Percentiles rank a stretch among this genome's conserved stretches.
These are phyloP conservation scores for Amanita exitialis DNA, from an alignment of 768 basidiomycete genomes.

Conservation along the genomic window DNA sequence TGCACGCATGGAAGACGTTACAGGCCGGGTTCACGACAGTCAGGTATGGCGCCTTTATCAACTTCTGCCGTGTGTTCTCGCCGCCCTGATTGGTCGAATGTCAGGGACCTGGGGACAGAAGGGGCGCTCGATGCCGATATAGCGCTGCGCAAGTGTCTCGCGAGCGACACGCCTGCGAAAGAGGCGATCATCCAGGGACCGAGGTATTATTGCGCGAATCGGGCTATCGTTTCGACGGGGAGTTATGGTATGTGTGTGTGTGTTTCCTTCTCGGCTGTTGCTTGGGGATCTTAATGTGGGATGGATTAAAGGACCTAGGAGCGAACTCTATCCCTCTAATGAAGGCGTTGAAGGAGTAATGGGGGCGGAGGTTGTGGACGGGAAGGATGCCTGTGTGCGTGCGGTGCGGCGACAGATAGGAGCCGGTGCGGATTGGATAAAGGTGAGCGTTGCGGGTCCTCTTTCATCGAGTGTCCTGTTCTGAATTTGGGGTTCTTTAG, in stretches of 20 bases:
- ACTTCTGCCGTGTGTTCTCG: not conserved
- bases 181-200: too few species aligned
- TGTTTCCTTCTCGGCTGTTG: too few species aligned
- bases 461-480: too few species aligned
- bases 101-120: conserved; percentile 28
- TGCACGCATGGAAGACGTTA: conserved; percentile 46
- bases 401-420: conserved; percentile 15
- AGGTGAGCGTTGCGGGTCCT: too few species aligned
- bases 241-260: too few species aligned
- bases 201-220: too few species aligned
- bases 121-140: conserved; percentile 51
- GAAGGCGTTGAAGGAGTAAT: conserved; percentile 48
- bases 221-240: too few species aligned
- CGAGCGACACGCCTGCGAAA: not conserved
- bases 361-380: conserved; percentile 52
- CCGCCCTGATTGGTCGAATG: conserved; percentile 18
- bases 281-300: not conserved
- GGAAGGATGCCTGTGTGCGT: conserved; percentile 40
- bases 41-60: conserved; percentile 24
- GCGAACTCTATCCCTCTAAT: conserved; percentile 28
- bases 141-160: conserved; percentile 25
- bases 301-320: conserved; percentile 38
- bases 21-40: conserved; percentile 58
- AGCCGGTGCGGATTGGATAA: too few species aligned
- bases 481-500: too few species aligned